Evolutionary conservation across 2,329 filamentous ascomycete species (phyloP).

Genomic region (Coccinonectria pachysandricola): DNA sequence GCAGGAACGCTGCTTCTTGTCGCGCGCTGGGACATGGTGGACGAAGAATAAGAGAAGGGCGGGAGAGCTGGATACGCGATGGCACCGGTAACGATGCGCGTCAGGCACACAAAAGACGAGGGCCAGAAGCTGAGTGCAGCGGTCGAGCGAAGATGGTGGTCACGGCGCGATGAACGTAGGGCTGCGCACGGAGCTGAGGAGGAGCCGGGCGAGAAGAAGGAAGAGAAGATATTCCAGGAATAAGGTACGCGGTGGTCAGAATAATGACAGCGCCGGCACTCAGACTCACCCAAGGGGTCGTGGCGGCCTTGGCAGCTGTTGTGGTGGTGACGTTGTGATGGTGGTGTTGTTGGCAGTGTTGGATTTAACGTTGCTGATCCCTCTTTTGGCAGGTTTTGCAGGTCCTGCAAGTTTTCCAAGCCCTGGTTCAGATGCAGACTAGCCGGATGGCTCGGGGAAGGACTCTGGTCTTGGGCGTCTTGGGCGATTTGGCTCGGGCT

Average conservation of each 20-base stretch:
- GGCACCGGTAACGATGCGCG: slow-evolving; percentile 44
- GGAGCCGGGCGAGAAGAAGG: slow-evolving; percentile 10
- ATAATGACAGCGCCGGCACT: slow-evolving; percentile 11
- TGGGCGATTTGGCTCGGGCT: slow-evolving; percentile 17
- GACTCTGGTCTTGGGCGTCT: slow-evolving; percentile 17
- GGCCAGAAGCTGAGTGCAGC: slow-evolving; percentile 29
- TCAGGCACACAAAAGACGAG: slow-evolving; percentile 35
- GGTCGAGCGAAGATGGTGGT: slow-evolving; percentile 36
- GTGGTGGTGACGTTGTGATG: slow-evolving; percentile 1
- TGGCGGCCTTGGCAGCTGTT: slow-evolving; percentile 2
- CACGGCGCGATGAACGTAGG: slow-evolving; percentile 36
- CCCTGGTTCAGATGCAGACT: too few species aligned
- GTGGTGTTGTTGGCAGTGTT: slow-evolving; percentile 9
- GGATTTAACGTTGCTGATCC: slow-evolving; percentile 8
- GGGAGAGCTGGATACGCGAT: slow-evolving; percentile 48
- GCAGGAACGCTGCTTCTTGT: slow-evolving; percentile 54
- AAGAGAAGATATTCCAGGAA: slow-evolving; percentile 9
- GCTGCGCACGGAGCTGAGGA: slow-evolving; percentile 4
- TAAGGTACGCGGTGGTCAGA: slow-evolving; percentile 6
- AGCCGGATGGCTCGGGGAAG: slow-evolving; percentile 9
- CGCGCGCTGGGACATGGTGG: slow-evolving; percentile 40
- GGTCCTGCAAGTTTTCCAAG: too few species aligned
- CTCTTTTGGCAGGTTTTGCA: too few species aligned
- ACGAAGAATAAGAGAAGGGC: slow-evolving; percentile 44
- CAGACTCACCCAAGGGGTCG: slow-evolving; percentile 1